A percentile compares a stretch with the other conserved stretches of the same genome.
These are phyloP conservation scores for Arxiozyma slooffiae DNA, from an alignment of 1,139 yeast genomes.

Conservation along the genomic window DNA sequence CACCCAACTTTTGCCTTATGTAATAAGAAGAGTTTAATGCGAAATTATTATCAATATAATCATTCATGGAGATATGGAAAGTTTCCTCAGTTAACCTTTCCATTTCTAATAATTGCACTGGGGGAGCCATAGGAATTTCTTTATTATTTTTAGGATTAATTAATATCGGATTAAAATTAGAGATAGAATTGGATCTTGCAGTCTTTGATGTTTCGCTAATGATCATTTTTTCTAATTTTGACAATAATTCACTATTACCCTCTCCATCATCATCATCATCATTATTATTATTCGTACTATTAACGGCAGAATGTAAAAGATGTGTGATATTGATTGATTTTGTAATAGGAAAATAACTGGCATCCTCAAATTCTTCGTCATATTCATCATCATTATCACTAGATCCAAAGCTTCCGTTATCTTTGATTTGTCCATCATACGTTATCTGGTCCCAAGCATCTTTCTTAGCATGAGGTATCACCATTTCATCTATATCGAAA, in stretches of 20 bases:
- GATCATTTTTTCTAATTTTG: conserved; percentile 20
- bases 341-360: conserved; percentile 25
- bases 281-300: conserved; percentile 6
- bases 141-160: conserved; percentile 19
- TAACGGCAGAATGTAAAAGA: conserved; percentile 21
- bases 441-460: conserved; percentile 47
- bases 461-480: conserved; percentile 40
- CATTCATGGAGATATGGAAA: conserved; percentile 51
- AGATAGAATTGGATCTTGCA: conserved; percentile 9
- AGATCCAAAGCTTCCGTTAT: conserved; percentile 37
- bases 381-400: conserved; percentile 46
- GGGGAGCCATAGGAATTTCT: conserved; percentile 56
- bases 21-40: conserved; percentile 58
- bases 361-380: conserved; percentile 38
- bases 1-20: conserved; percentile 58
- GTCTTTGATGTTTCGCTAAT: conserved; percentile 13
- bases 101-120: conserved; percentile 73
- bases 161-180: conserved; percentile 10
- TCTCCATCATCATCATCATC: conserved; percentile 1
- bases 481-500: conserved; percentile 68
- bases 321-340: conserved; percentile 31
- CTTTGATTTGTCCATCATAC: conserved; percentile 10
- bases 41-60: conserved; percentile 38
- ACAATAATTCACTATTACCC: conserved; percentile 9
- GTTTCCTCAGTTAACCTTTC: conserved; percentile 51